Percentiles rank a stretch among this genome's conserved stretches.
phyloP scores from a whole-genome alignment of 495 filamentous ascomycete species.

The Penicillium lividum region DNA sequence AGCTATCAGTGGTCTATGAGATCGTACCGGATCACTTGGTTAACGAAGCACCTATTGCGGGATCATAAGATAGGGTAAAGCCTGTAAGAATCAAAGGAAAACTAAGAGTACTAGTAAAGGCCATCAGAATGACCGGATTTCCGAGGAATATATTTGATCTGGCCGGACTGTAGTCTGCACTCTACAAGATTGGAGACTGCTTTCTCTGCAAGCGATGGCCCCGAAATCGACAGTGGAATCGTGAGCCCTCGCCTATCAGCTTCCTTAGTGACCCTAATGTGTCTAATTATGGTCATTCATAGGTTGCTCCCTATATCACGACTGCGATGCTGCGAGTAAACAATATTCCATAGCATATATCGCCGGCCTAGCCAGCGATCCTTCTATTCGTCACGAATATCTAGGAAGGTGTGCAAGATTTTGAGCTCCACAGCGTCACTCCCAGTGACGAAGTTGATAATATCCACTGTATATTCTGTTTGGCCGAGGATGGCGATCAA shows the following conservation, averaged over 20 bases:
- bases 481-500: not conserved
- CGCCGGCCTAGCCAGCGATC: not conserved
- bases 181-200: not conserved
- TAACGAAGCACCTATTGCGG: not conserved
- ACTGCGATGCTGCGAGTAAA: not conserved
- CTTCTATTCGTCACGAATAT: not conserved
- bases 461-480: not conserved
- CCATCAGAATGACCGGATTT: not conserved
- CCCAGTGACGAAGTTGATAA: not conserved
- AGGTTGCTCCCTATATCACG: not conserved
- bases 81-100: not conserved
- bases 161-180: not conserved
- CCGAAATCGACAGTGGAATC: not conserved
- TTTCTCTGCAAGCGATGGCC: not conserved
- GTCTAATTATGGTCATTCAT: not conserved
- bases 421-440: not conserved
- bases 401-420: not conserved
- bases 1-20: not conserved
- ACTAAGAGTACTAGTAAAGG: not conserved
- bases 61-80: not conserved
- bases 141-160: not conserved
- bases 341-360: not conserved
- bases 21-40: not conserved
- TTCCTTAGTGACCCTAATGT: not conserved
- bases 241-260: not conserved